These are phyloP conservation scores for Angophora floribunda DNA, from an alignment of 345 rosid genomes.

Conservation along the genomic window DNA sequence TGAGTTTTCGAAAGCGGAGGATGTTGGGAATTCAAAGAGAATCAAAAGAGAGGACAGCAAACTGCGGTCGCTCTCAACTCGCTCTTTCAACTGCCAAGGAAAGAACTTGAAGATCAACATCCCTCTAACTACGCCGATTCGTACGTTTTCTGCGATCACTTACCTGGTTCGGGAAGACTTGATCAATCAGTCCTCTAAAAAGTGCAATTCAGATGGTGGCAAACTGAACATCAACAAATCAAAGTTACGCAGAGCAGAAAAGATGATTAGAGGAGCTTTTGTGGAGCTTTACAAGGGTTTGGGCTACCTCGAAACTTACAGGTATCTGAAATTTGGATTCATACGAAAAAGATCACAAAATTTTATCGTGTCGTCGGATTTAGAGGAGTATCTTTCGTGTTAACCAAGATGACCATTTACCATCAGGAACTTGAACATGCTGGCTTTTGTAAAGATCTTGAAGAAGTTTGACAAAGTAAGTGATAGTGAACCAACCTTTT, in stretches of 20 bases:
- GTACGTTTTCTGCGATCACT: slow-evolving; percentile 77
- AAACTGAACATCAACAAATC: slow-evolving; percentile 65
- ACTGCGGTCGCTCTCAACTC: slow-evolving; percentile 34
- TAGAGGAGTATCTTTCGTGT: neutral
- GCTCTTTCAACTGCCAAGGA: slow-evolving; percentile 58
- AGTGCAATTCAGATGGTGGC: slow-evolving; percentile 40
- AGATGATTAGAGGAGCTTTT: slow-evolving; percentile 83
- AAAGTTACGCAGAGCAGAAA: slow-evolving; percentile 79
- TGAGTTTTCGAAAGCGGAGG: slow-evolving; percentile 39
- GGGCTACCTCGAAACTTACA: slow-evolving; percentile 82
- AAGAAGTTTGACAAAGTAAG: slow-evolving; percentile 92
- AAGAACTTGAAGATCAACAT: slow-evolving; percentile 77
- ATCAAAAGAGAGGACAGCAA: slow-evolving; percentile 37
- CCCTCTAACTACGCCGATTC: slow-evolving; percentile 78
- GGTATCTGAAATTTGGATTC: slow-evolving; percentile 11
- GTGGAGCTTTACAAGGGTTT: slow-evolving; percentile 85
- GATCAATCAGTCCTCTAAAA: slow-evolving; percentile 58
- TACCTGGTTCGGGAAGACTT: slow-evolving; percentile 67
- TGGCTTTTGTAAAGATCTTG: slow-evolving; percentile 91
- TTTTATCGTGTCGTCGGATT: neutral
- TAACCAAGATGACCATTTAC: neutral
- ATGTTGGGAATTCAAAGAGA: slow-evolving; percentile 24
- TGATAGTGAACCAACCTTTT: neutral
- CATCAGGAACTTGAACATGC: slow-evolving; percentile 86
- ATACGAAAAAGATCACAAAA: neutral